phyloP scores from a whole-genome alignment of 2,329 filamentous ascomycete genomes.

The Leptographium flavum region DNA sequence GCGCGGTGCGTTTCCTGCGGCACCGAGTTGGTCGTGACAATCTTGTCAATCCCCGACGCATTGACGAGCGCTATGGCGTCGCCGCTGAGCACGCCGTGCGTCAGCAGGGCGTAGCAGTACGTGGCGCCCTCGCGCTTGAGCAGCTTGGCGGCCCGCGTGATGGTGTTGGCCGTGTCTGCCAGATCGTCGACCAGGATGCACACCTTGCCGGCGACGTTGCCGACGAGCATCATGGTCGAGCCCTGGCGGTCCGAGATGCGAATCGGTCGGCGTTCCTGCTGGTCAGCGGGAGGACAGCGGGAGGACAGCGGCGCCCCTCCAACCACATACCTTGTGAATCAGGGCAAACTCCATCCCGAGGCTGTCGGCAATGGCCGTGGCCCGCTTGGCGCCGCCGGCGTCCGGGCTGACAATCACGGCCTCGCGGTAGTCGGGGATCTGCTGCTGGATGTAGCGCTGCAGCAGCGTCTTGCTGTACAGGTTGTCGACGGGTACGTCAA shows the following conservation, averaged over 20 bases:
- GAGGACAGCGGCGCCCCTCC: background rate
- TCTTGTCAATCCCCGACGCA: slow-evolving; percentile 80
- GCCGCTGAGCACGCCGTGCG: slow-evolving; percentile 87
- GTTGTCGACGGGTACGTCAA: slow-evolving; percentile 97
- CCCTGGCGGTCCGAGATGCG: slow-evolving; percentile 64
- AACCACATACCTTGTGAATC: slow-evolving; percentile 71
- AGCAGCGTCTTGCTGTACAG: slow-evolving; percentile 72
- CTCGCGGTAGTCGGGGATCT: slow-evolving; percentile 71
- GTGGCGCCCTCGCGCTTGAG: slow-evolving; percentile 91
- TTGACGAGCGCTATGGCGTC: slow-evolving; percentile 93
- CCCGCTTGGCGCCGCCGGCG: slow-evolving; percentile 90
- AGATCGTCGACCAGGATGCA: slow-evolving; percentile 91
- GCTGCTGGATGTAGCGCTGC: slow-evolving; percentile 58
- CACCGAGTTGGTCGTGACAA: slow-evolving; percentile 90
- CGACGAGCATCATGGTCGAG: slow-evolving; percentile 73
- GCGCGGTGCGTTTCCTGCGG: slow-evolving; percentile 70
- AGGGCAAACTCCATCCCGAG: slow-evolving; percentile 91
- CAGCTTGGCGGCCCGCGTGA: slow-evolving; percentile 91
- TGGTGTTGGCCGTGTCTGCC: slow-evolving; percentile 92
- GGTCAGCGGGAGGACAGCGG: background rate
- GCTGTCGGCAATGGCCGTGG: slow-evolving; percentile 86
- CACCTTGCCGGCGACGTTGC: slow-evolving; percentile 53
- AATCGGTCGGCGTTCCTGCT: slow-evolving; percentile 43
- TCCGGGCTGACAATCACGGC: slow-evolving; percentile 93
- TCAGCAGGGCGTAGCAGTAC: slow-evolving; percentile 80